These are phyloP conservation scores for Panicum virgatum DNA, from an alignment of 202 grass and related monocot species.

Conservation along the genomic window DNA sequence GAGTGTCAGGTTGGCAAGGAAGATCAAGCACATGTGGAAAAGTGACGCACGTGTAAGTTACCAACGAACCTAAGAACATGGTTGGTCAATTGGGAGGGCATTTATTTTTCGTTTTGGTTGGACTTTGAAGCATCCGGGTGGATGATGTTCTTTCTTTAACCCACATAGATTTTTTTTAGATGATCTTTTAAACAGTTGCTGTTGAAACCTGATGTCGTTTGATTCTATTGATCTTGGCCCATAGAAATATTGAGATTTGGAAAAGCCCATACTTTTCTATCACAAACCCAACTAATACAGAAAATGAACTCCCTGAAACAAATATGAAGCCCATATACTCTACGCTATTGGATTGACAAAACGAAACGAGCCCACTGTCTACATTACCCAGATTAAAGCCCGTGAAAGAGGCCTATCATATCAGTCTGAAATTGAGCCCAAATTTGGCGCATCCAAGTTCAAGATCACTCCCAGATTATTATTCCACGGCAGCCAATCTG, in stretches of 20 bases:
- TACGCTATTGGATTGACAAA: neutral
- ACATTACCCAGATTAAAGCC: neutral
- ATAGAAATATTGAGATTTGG: neutral
- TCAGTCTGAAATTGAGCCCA: neutral
- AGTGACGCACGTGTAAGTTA: neutral
- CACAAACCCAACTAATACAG: no score
- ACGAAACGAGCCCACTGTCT: neutral
- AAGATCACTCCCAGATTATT: neutral
- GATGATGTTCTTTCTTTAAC: neutral
- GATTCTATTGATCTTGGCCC: neutral
- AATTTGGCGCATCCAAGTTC: neutral
- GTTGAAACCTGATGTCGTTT: neutral
- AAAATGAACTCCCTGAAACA: neutral
- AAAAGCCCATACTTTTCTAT: neutral
- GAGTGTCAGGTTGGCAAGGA: slow-evolving; percentile 24
- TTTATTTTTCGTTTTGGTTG: neutral
- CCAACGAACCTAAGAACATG: slow-evolving; percentile 4
- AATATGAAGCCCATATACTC: neutral
- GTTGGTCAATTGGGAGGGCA: neutral
- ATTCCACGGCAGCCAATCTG: neutral
- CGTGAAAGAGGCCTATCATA: neutral
- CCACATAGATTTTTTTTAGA: neutral
- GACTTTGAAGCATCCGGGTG: neutral
- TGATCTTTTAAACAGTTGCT: neutral
- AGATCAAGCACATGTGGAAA: slow-evolving; percentile 4